phyloP scores from a whole-genome alignment of 2,329 filamentous ascomycete species.

The Neonectria punicea region DNA sequence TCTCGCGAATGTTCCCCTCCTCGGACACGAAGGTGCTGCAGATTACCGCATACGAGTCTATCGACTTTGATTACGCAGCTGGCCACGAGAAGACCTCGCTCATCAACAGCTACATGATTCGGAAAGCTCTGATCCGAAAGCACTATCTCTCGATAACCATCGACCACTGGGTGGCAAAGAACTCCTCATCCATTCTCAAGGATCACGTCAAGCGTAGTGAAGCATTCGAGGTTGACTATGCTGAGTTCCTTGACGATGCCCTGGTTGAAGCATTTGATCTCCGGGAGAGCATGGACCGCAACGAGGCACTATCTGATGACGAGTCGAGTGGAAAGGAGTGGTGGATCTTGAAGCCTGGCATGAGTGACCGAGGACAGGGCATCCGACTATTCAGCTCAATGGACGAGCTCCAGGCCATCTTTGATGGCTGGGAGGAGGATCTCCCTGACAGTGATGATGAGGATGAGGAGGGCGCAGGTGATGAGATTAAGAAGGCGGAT shows the following conservation, averaged over 20 bases:
- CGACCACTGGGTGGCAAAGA: slow-evolving; percentile 85
- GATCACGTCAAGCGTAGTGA: slow-evolving; percentile 81
- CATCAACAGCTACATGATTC: slow-evolving; percentile 91
- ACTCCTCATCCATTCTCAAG: slow-evolving; percentile 75
- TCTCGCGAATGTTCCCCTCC: slow-evolving; percentile 50
- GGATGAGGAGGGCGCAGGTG: slow-evolving; percentile 55
- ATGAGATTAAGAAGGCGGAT: slow-evolving; percentile 24
- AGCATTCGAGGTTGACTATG: slow-evolving; percentile 94
- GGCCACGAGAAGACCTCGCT: slow-evolving; percentile 70
- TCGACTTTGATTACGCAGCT: slow-evolving; percentile 84
- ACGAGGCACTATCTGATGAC: slow-evolving; percentile 52
- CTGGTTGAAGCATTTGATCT: slow-evolving; percentile 91
- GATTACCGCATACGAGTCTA: slow-evolving; percentile 85
- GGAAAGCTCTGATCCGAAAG: slow-evolving; percentile 95
- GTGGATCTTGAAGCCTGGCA: slow-evolving; percentile 98
- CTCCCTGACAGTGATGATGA: slow-evolving; percentile 72
- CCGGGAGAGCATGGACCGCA: slow-evolving; percentile 78
- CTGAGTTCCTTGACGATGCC: slow-evolving; percentile 95
- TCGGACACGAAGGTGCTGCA: slow-evolving; percentile 69
- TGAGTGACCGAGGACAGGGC: slow-evolving; percentile 96
- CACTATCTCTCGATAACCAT: slow-evolving; percentile 90
- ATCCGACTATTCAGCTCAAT: slow-evolving; percentile 90
- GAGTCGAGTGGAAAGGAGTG: slow-evolving; percentile 69
- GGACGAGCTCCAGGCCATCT: slow-evolving; percentile 85
- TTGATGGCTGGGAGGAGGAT: slow-evolving; percentile 88